Percentiles rank a stretch among this genome's conserved stretches.
Conservation (phyloP, 2,329 filamentous ascomycete genomes). For the Balansia obtecta region DNA sequence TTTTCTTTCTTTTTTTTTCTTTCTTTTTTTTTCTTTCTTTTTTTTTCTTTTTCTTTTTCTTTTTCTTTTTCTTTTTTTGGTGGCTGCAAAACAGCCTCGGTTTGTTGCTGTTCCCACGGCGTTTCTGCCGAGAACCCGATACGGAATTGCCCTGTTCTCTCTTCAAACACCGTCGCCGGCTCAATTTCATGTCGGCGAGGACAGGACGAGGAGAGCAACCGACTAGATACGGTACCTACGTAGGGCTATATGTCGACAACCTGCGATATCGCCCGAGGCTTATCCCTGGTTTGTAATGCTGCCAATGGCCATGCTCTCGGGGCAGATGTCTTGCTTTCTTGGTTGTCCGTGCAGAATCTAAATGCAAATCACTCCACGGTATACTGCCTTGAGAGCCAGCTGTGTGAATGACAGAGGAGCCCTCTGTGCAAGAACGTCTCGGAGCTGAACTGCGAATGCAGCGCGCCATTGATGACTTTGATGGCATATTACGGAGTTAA, state of each 20-base stretch:
- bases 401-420: too few species aligned
- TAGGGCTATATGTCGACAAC: neutral
- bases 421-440: too few species aligned
- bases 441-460: too few species aligned
- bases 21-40: neutral
- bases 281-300: neutral
- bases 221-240: neutral
- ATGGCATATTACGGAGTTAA: too few species aligned
- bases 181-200: slow-evolving; percentile 13
- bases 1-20: neutral
- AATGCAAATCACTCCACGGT: neutral
- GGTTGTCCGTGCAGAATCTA: neutral
- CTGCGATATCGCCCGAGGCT: neutral
- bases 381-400: neutral
- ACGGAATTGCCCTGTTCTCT: neutral
- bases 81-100: neutral
- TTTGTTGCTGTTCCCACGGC: neutral
- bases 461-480: too few species aligned
- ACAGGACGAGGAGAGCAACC: neutral
- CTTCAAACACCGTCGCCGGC: slow-evolving; percentile 8
- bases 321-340: neutral
- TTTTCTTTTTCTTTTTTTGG: neutral
- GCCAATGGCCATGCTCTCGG: slow-evolving; percentile 2
- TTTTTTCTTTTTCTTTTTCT: neutral
- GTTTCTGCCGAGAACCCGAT: neutral